A percentile compares a stretch with the other conserved stretches of the same genome.
Evolutionary conservation across 129 eudicot genomes (phyloP).

Genomic region (Deinandra increscens): DNA sequence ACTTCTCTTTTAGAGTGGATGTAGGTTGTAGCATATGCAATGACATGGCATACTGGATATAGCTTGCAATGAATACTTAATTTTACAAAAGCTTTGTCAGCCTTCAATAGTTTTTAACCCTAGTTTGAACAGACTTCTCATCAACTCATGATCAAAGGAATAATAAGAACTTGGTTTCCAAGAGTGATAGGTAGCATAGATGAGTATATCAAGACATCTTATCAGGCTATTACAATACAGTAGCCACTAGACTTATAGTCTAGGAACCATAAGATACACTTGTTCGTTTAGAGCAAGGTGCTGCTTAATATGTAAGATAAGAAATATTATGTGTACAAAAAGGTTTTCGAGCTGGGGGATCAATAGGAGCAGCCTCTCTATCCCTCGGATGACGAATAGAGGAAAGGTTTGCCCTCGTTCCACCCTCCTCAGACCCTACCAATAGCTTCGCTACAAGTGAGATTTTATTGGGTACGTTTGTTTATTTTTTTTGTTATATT

Average conservation of each 20-base stretch:
- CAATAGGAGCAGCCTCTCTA: too few species aligned
- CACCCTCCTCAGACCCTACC: too few species aligned
- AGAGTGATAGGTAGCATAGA: constrained; percentile 14
- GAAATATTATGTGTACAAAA: not conserved
- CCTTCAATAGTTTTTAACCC: not conserved
- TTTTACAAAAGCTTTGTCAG: not conserved
- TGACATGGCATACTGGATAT: constrained; percentile 1
- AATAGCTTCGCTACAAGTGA: too few species aligned
- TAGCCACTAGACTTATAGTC: not conserved
- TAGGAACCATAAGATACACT: constrained; percentile 9
- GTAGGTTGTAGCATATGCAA: constrained; percentile 7
- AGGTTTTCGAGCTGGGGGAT: too few species aligned
- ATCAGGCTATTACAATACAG: not conserved
- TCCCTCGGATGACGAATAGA: too few species aligned
- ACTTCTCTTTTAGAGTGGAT: not conserved
- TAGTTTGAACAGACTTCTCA: constrained; percentile 1
- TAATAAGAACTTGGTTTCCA: not conserved
- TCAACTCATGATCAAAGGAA: not conserved
- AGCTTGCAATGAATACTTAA: not conserved
- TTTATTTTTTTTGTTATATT: too few species aligned
- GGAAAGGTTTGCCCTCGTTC: too few species aligned
- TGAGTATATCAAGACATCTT: constrained; percentile 3
- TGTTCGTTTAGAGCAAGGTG: constrained; percentile 4
- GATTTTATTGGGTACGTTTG: too few species aligned
- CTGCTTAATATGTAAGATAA: constrained; percentile 8